Evolutionary conservation across 345 rosid species (phyloP), one percentile per base, ranked within the genome.

Genomic region (Eucalyptus tenuipes): DNA sequence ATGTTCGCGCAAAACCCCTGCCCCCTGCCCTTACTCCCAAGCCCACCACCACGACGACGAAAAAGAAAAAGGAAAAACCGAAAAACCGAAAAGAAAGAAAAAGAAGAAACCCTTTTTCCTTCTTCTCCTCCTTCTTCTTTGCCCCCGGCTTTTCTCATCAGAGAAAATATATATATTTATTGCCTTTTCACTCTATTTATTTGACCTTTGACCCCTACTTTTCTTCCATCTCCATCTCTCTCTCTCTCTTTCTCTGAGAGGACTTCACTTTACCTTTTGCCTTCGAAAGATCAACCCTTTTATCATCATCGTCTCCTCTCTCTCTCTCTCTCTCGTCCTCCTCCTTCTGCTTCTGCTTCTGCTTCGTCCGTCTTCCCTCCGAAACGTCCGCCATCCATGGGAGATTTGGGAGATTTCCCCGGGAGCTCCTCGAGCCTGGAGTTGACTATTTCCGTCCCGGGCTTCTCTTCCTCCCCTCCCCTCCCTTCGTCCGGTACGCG

Each of bases 361-460:
- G 44, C 25, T 40, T 31, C 87, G 88, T 89, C 85, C 79, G 87
- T 37, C 88, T 22, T 55, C 29, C 29, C 84, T 88, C 40, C 88
- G 82, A 75, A 37, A 40, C 45, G 42, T 20, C 42, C 25, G 42
- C 37, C 75, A 55, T 86, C 88, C 68, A 50, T 53, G 68, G 45
- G 68, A 87, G 82, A 75, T 64, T n/a, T 89, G 98, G 95, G 94
- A 88, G 90, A 93, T 93, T 92, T 92, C 79, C 96, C 95, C 57
- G 88, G 90, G 55, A 88, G 90, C 88, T 90, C 95, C 86, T 95
- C 99, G 20, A 92, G 94, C 94, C 93, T 97, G 92, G 99, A 96
- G 90, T 94, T 97, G 91, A 93, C 96, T 57, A 96, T 97, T 64
- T 96, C 97, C 42, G 95, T 96, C 87, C 95, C 96, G 16, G 99